phyloP scores from a whole-genome alignment of 2,329 filamentous ascomycete genomes.

The Ophiostoma sp. region DNA sequence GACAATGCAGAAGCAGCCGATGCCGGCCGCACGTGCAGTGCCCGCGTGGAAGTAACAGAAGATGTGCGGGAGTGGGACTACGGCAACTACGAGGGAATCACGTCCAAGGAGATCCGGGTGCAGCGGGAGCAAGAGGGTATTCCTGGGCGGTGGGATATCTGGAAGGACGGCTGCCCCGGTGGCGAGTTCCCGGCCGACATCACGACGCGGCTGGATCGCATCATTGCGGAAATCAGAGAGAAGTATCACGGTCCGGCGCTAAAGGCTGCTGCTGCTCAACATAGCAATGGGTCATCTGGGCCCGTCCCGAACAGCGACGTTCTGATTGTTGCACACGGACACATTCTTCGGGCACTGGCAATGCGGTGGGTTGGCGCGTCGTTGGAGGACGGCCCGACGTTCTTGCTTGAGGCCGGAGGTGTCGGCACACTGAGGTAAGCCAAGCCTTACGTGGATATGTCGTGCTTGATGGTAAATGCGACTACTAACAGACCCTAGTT shows the following conservation, averaged over 20 bases:
- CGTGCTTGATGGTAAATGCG: conserved; percentile 16
- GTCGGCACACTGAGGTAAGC: conserved; percentile 69
- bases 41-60: conserved; percentile 61
- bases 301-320: conserved; percentile 50
- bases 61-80: conserved; percentile 84
- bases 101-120: conserved; percentile 61
- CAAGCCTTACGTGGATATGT: conserved; percentile 27
- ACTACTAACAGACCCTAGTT: conserved; percentile 44
- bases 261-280: neutral
- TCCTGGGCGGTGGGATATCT: conserved; percentile 69
- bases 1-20: conserved; percentile 25
- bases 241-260: conserved; percentile 49
- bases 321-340: conserved; percentile 80
- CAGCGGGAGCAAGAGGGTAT: conserved; percentile 53
- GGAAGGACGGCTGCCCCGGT: conserved; percentile 79
- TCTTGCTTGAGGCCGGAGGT: conserved; percentile 85
- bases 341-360: conserved; percentile 82
- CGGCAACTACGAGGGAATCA: conserved; percentile 79
- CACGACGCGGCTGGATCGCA: conserved; percentile 62
- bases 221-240: conserved; percentile 69
- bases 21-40: conserved; percentile 44
- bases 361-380: conserved; percentile 76
- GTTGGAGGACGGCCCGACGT: conserved; percentile 67
- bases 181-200: conserved; percentile 78
- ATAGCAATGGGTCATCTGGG: neutral